These are phyloP conservation scores for Trametes cingulata DNA, from an alignment of 768 basidiomycete genomes.

Conservation along the genomic window DNA sequence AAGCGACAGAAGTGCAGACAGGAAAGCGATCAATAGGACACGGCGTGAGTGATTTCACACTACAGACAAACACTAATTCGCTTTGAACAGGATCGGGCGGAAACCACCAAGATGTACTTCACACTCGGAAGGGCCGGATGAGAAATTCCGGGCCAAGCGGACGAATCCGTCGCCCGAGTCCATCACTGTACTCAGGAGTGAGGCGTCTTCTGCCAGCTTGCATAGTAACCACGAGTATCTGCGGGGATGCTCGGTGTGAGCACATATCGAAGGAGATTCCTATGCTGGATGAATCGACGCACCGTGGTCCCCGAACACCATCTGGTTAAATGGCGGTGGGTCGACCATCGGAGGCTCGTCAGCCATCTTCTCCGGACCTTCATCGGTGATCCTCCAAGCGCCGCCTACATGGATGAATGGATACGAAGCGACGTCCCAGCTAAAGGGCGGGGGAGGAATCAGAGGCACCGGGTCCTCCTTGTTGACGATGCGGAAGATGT, in stretches of 20 bases:
- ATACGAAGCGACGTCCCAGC: not conserved
- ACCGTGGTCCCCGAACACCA: conserved; percentile 3
- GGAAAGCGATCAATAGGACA: no score
- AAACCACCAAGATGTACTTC: no score
- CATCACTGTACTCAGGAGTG: conserved; percentile 2
- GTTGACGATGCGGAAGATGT: conserved; percentile 18
- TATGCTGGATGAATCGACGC: not conserved
- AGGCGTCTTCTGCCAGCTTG: conserved; percentile 5
- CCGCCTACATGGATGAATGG: conserved; percentile 10
- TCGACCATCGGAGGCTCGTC: conserved; percentile 4
- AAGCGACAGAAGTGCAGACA: no score
- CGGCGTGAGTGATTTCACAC: no score
- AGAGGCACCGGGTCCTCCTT: conserved; percentile 5
- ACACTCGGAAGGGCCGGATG: no score
- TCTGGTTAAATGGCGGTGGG: not conserved
- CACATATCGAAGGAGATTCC: no score
- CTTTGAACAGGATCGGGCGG: no score
- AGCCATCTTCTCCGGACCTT: conserved; percentile 1
- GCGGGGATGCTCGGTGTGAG: not conserved
- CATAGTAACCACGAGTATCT: conserved; percentile 4
- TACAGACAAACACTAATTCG: no score
- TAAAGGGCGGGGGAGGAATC: not conserved
- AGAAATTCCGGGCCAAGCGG: no score
- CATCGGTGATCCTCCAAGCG: conserved; percentile 1
- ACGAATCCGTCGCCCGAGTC: no score